phyloP scores from a whole-genome alignment of 1,139 yeast genomes.

The Geotrichum carabidarum region DNA sequence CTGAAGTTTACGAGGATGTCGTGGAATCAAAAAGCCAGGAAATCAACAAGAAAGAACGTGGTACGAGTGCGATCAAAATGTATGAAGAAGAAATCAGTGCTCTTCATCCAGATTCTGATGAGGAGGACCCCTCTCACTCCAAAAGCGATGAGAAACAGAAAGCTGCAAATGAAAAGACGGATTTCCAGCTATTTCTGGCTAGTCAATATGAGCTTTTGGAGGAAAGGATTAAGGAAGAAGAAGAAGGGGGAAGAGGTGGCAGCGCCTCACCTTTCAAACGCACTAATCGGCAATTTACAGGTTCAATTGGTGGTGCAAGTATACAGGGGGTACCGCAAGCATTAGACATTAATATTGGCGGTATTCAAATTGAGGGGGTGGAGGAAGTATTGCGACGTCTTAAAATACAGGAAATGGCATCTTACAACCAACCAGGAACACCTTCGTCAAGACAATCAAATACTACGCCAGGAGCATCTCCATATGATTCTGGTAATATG shows the following conservation, averaged over 20 bases:
- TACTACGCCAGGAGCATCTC: neutral
- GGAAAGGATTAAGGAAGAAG: slow-evolving; percentile 10
- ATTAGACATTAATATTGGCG: slow-evolving; percentile 29
- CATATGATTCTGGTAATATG: neutral
- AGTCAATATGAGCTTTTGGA: slow-evolving; percentile 26
- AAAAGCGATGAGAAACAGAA: neutral
- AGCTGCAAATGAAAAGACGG: slow-evolving; percentile 16
- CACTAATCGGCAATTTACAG: slow-evolving; percentile 7
- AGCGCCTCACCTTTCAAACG: slow-evolving; percentile 12
- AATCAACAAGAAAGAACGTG: slow-evolving; percentile 4
- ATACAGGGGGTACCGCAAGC: slow-evolving; percentile 9
- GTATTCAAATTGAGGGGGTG: slow-evolving; percentile 31
- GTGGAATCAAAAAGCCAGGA: slow-evolving; percentile 4
- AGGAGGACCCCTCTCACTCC: neutral
- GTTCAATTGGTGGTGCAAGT: neutral
- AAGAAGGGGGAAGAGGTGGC: slow-evolving; percentile 4
- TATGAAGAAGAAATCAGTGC: slow-evolving; percentile 6
- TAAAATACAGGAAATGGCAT: slow-evolving; percentile 24
- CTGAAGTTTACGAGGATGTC: slow-evolving; percentile 11
- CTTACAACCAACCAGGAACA: neutral
- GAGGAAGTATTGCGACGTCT: slow-evolving; percentile 32
- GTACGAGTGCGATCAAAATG: slow-evolving; percentile 5
- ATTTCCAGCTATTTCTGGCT: slow-evolving; percentile 30
- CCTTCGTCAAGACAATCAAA: neutral
- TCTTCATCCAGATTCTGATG: slow-evolving; percentile 4